Evolutionary conservation across 164 flowering plant genomes (phyloP).

Genomic region (Warburgia ugandensis): DNA sequence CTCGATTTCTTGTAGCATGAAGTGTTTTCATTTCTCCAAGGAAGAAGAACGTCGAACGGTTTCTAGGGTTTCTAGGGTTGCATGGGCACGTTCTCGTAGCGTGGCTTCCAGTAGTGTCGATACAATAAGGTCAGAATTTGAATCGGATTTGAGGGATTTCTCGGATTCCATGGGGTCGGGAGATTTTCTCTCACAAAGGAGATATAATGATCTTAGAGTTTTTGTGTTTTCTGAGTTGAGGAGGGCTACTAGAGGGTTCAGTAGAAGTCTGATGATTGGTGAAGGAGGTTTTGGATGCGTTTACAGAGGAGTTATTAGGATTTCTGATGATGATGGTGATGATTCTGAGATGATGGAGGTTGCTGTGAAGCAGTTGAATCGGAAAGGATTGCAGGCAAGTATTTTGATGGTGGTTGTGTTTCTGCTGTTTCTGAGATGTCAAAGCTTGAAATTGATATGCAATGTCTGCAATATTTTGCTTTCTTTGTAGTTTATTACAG

Average conservation of each 20-base stretch:
- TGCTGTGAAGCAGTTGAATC: conserved; percentile 80
- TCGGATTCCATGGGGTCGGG: conserved; percentile 19
- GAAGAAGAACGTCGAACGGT: conserved; percentile 32
- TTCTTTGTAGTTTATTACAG: too few relatives aligned
- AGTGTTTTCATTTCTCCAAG: conserved; percentile 79
- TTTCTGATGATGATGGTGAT: conserved; percentile 17
- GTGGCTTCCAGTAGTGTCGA: conserved; percentile 51
- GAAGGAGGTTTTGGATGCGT: conserved; percentile 97
- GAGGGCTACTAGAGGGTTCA: conserved; percentile 78
- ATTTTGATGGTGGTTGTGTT: conserved; percentile 4
- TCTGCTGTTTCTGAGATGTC: background rate
- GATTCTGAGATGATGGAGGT: conserved; percentile 55
- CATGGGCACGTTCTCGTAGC: conserved; percentile 81
- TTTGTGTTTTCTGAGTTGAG: conserved; percentile 65
- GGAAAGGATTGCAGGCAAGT: conserved; percentile 84
- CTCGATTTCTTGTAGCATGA: conserved; percentile 28
- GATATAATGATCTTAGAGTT: conserved; percentile 56
- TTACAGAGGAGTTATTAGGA: conserved; percentile 51
- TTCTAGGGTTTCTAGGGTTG: conserved; percentile 42
- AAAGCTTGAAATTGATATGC: background rate
- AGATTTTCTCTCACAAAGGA: conserved; percentile 20
- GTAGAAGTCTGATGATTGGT: conserved; percentile 59
- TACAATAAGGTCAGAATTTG: conserved; percentile 23
- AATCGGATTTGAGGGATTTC: conserved; percentile 25
- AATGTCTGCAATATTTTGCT: background rate